Percentiles rank a stretch among this genome's conserved stretches.
phyloP scores from a whole-genome alignment of 192 early-diverging fungal genomes.

The Coemansia sp. region DNA sequence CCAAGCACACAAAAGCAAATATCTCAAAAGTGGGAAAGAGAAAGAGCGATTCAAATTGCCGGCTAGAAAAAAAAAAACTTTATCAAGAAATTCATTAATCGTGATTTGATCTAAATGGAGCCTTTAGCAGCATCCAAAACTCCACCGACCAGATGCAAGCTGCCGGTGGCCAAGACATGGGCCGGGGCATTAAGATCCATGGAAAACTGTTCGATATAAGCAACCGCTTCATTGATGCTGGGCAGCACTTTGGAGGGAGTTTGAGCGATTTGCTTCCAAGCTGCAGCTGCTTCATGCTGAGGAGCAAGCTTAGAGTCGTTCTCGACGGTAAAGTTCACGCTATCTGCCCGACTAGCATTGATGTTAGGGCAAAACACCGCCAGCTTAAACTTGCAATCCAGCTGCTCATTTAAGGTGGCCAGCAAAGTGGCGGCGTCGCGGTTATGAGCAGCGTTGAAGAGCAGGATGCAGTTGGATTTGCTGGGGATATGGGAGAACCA shows the following conservation, averaged over 20 bases:
- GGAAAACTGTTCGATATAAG: conserved; percentile 37
- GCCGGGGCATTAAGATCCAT: conserved; percentile 3
- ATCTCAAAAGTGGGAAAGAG: not conserved
- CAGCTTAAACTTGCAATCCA: conserved; percentile 38
- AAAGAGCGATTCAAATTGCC: not conserved
- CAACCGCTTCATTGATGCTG: conserved; percentile 66
- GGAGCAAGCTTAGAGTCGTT: conserved; percentile 58
- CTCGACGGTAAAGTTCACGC: conserved; percentile 66
- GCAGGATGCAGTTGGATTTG: conserved; percentile 55
- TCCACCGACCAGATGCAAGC: conserved; percentile 87
- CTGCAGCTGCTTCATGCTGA: conserved; percentile 61
- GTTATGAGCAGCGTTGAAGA: conserved; percentile 87
- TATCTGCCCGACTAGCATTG: conserved; percentile 57
- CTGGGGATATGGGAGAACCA: conserved; percentile 42
- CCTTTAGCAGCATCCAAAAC: conserved; percentile 60
- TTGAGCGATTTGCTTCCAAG: conserved; percentile 52
- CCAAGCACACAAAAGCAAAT: not conserved
- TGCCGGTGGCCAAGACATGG: conserved; percentile 86
- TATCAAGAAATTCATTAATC: no score
- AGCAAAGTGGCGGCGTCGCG: conserved; percentile 67
- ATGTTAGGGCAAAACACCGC: conserved; percentile 84
- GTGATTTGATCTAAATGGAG: conserved; percentile 12
- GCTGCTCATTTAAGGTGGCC: conserved; percentile 56
- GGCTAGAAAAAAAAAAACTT: conserved; percentile 3
- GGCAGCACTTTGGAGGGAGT: conserved; percentile 33